Evolutionary conservation across 1,139 yeast species (phyloP), one percentile per base, ranked within the genome.

Genomic region (Saccharomyces uvarum): DNA sequence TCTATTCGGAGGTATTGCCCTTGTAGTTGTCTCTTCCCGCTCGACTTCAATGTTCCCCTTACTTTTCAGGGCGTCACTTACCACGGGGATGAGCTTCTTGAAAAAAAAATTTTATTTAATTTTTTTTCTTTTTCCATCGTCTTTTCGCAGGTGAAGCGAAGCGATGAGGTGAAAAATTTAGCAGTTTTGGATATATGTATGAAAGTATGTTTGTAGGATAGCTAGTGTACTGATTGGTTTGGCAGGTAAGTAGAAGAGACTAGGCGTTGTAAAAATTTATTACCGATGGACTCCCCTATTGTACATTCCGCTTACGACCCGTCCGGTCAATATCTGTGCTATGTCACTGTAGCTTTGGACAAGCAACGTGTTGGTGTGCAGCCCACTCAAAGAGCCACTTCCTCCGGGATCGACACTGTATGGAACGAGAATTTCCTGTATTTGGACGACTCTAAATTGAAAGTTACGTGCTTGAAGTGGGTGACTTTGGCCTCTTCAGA

Each of bases 361-460:
- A 76, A 83, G 8, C 93, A 88, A 65, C 83, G 84, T 62, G 73
- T 90, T 50, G 78, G 84, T 59, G 87, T 88, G 2, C 84, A 80
- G 62, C 77, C 87, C 6, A 71, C 81, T 6, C 75, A 75, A 24
- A 70, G 77, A 7, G 68, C 76, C 7, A 74, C 80, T 51, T 68
- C 67, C 42, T 74, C 75, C 13, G 49, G 58, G 2, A 50, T 58
- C 5, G 44, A 38, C 9, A 19, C 24, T 1, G 44, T 38, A 19
- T 38, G 44, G 44, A 63, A 61, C 50, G 67, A 64, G 31, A 59
- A 57, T 28, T 61, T 57, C 21, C 72, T 74, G 53, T 69, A 75
- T 27, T 74, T 88, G 52, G 88, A 82, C 49, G 82, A 81, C 19
- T 56, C 70, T 61, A 78, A 81, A 29, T 69, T 75, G 49, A 75